These are phyloP conservation scores for Taiozyma sp. DNA, from an alignment of 1,139 yeast genomes.

Conservation along the genomic window DNA sequence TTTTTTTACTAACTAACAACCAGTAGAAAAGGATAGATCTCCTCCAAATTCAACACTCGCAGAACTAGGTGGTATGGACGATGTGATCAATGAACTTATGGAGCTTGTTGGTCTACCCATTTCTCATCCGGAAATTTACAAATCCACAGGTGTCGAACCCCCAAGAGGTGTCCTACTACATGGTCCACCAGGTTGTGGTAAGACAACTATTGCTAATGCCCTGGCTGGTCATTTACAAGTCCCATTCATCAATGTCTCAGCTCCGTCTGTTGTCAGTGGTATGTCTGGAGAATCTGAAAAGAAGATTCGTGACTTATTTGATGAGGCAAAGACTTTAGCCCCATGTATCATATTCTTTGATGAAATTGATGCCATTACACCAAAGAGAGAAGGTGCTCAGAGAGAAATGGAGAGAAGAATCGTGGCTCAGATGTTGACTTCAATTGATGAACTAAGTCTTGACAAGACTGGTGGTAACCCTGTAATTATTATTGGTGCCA, in stretches of 20 bases:
- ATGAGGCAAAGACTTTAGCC: conserved; percentile 84
- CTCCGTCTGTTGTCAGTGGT: conserved; percentile 97
- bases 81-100: conserved; percentile 75
- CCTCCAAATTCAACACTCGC: conserved; percentile 67
- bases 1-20: conserved; percentile 25
- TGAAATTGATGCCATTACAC: conserved; percentile 97
- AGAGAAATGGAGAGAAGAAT: conserved; percentile 97
- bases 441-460: conserved; percentile 86
- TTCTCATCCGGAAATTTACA: conserved; percentile 86
- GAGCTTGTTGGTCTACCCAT: conserved; percentile 90
- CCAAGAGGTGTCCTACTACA: conserved; percentile 94
- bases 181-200: conserved; percentile 99
- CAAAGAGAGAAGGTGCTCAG: conserved; percentile 97
- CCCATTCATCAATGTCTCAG: conserved; percentile 86
- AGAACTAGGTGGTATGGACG: conserved; percentile 86
- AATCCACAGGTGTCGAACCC: conserved; percentile 87
- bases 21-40: conserved; percentile 48
- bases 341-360: conserved; percentile 93
- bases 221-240: conserved; percentile 92
- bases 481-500: conserved; percentile 93
- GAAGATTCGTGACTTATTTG: conserved; percentile 86
- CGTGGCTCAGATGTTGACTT: conserved; percentile 89
- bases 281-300: conserved; percentile 99
- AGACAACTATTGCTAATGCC: conserved; percentile 93
- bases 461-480: conserved; percentile 92